Evolutionary conservation across 1,139 yeast species (phyloP).

Genomic region (Fermentozyma sake): DNA sequence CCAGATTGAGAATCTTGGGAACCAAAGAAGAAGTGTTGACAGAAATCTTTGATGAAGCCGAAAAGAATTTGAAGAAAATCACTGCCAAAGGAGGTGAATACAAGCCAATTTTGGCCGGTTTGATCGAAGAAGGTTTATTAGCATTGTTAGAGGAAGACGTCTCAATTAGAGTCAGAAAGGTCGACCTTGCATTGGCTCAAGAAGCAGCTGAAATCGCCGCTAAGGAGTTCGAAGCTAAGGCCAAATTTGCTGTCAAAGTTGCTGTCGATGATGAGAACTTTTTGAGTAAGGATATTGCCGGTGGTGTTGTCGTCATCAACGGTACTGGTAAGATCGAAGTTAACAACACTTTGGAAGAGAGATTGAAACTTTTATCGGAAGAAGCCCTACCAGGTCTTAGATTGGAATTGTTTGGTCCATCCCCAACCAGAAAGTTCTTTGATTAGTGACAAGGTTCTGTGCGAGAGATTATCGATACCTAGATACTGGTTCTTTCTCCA

Average conservation of each 20-base stretch:
- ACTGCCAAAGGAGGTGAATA: slow-evolving; percentile 50
- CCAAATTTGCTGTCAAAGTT: slow-evolving; percentile 47
- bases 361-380: slow-evolving; percentile 76
- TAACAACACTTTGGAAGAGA: slow-evolving; percentile 89
- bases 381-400: slow-evolving; percentile 92
- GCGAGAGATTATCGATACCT: too few species aligned
- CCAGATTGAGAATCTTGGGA: slow-evolving; percentile 82
- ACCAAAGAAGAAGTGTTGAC: slow-evolving; percentile 82
- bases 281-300: slow-evolving; percentile 64
- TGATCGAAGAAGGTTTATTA: slow-evolving; percentile 79
- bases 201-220: slow-evolving; percentile 62
- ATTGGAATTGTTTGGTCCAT: slow-evolving; percentile 84
- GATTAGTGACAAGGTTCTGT: slow-evolving; percentile 54
- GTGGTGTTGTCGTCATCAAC: slow-evolving; percentile 78
- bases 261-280: slow-evolving; percentile 52
- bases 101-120: slow-evolving; percentile 64
- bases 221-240: slow-evolving; percentile 55
- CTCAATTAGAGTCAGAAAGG: slow-evolving; percentile 61
- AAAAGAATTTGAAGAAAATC: slow-evolving; percentile 53
- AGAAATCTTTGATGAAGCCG: slow-evolving; percentile 69
- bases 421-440: slow-evolving; percentile 83
- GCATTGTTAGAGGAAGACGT: slow-evolving; percentile 71
- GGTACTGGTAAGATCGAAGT: slow-evolving; percentile 81
- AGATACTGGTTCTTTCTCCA: too few species aligned
- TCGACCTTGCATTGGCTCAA: slow-evolving; percentile 61